Conservation (phyloP, 371 early-diverging fungal species). For the Catenaria anguillulae region DNA sequence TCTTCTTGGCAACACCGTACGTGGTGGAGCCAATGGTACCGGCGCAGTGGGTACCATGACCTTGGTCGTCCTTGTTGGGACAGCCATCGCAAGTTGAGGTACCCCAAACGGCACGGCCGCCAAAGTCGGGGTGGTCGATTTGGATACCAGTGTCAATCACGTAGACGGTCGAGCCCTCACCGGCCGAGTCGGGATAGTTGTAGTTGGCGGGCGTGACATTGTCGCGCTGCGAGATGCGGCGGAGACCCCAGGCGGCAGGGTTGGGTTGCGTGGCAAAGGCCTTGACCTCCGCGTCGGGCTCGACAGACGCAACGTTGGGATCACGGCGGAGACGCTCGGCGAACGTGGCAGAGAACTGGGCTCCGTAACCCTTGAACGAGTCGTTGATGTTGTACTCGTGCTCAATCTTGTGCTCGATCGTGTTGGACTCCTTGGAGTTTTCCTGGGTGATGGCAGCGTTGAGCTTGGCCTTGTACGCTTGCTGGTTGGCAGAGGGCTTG, state of each 20-base stretch:
- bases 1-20: constrained; percentile 55
- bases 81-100: no score
- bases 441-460: not conserved
- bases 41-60: constrained; percentile 6
- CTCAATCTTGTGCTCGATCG: not conserved
- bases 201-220: constrained; percentile 9
- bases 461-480: not conserved
- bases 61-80: no score
- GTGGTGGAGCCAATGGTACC: constrained; percentile 38
- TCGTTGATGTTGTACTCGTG: not conserved
- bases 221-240: constrained; percentile 14
- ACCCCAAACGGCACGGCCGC: no score
- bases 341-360: not conserved
- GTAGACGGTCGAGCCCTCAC: constrained; percentile 5
- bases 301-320: constrained; percentile 14
- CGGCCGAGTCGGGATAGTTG: not conserved
- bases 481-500: no score
- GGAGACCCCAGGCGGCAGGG: constrained; percentile 18
- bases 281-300: constrained; percentile 9
- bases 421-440: not conserved
- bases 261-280: constrained; percentile 2
- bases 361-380: constrained; percentile 4
- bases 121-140: not conserved
- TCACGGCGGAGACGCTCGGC: not conserved
- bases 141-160: constrained; percentile 4